A percentile compares a stretch with the other conserved stretches of the same genome.
These are phyloP conservation scores for Tetrahymena malaccensis DNA, from an alignment of 73 alveolate species.

Conservation along the genomic window DNA sequence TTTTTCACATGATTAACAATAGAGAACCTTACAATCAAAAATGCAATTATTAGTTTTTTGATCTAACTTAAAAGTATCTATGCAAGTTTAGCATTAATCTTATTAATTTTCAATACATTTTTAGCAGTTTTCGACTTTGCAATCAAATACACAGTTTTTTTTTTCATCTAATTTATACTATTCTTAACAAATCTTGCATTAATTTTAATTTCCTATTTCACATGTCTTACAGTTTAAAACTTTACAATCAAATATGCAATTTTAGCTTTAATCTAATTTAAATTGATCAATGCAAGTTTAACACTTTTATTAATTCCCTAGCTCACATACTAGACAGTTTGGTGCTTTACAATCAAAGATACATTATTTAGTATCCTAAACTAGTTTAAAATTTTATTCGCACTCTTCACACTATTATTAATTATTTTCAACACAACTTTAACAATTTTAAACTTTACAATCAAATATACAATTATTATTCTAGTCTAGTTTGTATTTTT, in stretches of 20 bases:
- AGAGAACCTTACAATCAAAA: not conserved
- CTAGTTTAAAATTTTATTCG: not conserved
- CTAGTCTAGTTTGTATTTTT: too few relatives aligned
- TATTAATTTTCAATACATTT: not conserved
- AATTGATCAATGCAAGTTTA: too few relatives aligned
- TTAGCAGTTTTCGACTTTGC: not conserved
- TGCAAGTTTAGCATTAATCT: too few relatives aligned
- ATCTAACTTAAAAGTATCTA: too few relatives aligned
- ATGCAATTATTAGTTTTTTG: too few relatives aligned
- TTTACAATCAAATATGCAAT: not conserved
- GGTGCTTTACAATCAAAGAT: not conserved
- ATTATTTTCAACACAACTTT: not conserved
- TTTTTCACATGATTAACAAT: not conserved
- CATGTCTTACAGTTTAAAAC: not conserved
- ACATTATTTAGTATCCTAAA: not conserved
- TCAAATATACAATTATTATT: not conserved
- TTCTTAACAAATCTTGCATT: not conserved
- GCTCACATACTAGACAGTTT: too few relatives aligned
- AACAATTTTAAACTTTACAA: not conserved
- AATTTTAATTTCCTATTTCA: too few relatives aligned
- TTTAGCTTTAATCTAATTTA: too few relatives aligned
- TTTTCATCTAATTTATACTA: not conserved
- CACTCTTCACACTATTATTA: not conserved
- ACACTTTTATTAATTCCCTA: too few relatives aligned
- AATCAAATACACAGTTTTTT: not conserved